Percentiles rank a stretch among this genome's conserved stretches.
These are phyloP conservation scores for Neofusicoccum sp. DNA, from an alignment of 2,329 filamentous ascomycete species.

Conservation along the genomic window DNA sequence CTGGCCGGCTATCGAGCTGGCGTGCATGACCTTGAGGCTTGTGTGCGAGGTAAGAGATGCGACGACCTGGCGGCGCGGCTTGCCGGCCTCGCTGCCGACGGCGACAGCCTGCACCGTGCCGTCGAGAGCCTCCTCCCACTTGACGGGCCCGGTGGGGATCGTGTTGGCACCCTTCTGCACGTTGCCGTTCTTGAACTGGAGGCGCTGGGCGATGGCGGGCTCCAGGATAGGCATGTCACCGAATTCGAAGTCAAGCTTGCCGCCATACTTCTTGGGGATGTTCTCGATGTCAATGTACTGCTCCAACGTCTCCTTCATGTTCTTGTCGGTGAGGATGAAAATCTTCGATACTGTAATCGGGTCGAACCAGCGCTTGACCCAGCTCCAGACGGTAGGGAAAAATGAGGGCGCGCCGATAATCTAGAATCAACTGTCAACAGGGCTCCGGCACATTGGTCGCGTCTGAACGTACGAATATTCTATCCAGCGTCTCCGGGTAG, in stretches of 20 bases:
- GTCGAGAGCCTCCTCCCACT: conserved; percentile 43
- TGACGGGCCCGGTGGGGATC: conserved; percentile 48
- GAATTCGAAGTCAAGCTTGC: conserved; percentile 78
- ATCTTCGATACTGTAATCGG: conserved; percentile 90
- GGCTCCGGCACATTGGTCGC: too few relatives aligned
- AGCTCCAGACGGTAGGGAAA: conserved; percentile 91
- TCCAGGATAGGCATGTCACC: conserved; percentile 75
- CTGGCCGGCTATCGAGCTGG: conserved; percentile 27
- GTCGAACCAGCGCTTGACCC: conserved; percentile 90
- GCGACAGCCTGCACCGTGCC: conserved; percentile 47
- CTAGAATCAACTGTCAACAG: conserved; percentile 32
- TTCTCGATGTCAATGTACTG: conserved; percentile 78
- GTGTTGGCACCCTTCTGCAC: conserved; percentile 38
- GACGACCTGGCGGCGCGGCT: conserved; percentile 38
- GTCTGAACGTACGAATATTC: conserved; percentile 60
- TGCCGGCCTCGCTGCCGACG: conserved; percentile 45
- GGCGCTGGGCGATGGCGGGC: conserved; percentile 39
- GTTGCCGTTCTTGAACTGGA: conserved; percentile 41
- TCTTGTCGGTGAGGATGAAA: conserved; percentile 74
- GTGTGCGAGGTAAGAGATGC: conserved; percentile 36
- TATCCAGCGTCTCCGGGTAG: conserved; percentile 90
- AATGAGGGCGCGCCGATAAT: conserved; percentile 88
- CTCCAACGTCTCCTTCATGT: conserved; percentile 74
- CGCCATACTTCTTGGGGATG: conserved; percentile 88
- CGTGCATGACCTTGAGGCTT: conserved; percentile 28